phyloP scores from a whole-genome alignment of 2,329 filamentous ascomycete species.

The Monosporascus sp. region DNA sequence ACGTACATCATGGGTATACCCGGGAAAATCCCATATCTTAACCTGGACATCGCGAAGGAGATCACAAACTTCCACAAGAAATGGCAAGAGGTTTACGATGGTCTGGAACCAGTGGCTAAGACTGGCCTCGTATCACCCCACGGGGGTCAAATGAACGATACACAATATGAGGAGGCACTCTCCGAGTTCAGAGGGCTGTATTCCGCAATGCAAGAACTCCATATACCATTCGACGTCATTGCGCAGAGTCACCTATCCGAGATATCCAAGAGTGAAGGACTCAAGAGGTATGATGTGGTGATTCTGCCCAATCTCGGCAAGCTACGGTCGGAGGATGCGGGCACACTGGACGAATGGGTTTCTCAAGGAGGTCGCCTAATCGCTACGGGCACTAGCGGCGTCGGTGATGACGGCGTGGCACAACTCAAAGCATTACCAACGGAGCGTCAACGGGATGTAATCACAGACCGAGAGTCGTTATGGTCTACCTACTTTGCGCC shows the following conservation, averaged over 20 bases:
- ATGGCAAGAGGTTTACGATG: conserved; percentile 8
- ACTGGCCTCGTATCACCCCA: conserved; percentile 8
- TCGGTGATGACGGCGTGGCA: not conserved
- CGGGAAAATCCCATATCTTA: conserved; percentile 8
- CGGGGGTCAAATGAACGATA: conserved; percentile 2
- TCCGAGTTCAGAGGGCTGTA: conserved; percentile 13
- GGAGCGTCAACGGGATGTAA: not conserved
- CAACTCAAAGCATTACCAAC: not conserved
- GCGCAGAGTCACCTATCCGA: conserved; percentile 5
- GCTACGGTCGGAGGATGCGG: not conserved
- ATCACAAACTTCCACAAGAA: conserved; percentile 8
- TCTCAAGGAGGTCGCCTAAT: conserved; percentile 7
- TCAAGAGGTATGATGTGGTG: conserved; percentile 6
- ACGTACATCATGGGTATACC: conserved; percentile 14
- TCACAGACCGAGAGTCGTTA: not conserved
- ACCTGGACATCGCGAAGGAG: conserved; percentile 4
- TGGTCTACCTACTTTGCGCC: not conserved
- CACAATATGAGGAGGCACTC: conserved; percentile 3
- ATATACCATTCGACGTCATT: conserved; percentile 12
- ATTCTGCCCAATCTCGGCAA: conserved; percentile 10
- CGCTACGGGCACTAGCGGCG: conserved; percentile 7
- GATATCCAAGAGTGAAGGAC: not conserved
- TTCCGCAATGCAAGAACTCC: conserved; percentile 12
- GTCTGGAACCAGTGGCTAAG: conserved; percentile 5
- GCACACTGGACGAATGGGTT: conserved; percentile 9